Conservation (phyloP, 2,329 filamentous ascomycete genomes). For the Calonectria multiphialidica region DNA sequence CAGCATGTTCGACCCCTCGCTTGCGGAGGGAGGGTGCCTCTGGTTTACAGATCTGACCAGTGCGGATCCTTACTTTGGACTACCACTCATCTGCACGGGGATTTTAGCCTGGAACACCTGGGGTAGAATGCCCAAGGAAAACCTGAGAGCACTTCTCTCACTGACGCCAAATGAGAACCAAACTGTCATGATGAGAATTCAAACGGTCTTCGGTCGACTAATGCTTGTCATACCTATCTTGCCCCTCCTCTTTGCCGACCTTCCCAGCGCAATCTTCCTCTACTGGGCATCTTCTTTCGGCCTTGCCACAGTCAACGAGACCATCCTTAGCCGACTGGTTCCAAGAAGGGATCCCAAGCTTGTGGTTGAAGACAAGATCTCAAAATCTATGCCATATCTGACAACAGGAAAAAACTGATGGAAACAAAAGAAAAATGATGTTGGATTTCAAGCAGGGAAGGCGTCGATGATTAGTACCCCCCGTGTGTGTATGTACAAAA, state of each 20-base stretch:
- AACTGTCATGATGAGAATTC: constrained; percentile 36
- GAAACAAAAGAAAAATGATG: constrained; percentile 28
- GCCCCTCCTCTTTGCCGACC: constrained; percentile 49
- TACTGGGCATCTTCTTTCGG: constrained; percentile 55
- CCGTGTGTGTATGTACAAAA: constrained; percentile 38
- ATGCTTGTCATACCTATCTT: constrained; percentile 50
- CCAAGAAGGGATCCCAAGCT: constrained; percentile 33
- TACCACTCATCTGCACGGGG: constrained; percentile 55
- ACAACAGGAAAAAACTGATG: constrained; percentile 18
- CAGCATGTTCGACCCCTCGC: constrained; percentile 50
- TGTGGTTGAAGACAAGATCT: constrained; percentile 20
- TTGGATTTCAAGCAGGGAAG: constrained; percentile 21
- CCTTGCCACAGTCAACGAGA: constrained; percentile 49
- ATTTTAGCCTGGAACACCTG: constrained; percentile 46
- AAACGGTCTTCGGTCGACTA: constrained; percentile 45
- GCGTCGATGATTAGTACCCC: constrained; percentile 29
- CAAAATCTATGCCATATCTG: constrained; percentile 37
- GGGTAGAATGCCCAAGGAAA: constrained; percentile 44
- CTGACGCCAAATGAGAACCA: constrained; percentile 26
- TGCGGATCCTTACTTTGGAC: constrained; percentile 62
- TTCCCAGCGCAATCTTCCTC: constrained; percentile 55
- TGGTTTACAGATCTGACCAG: constrained; percentile 68
- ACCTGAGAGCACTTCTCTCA: constrained; percentile 43
- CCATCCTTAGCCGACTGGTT: constrained; percentile 42
- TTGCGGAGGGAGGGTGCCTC: constrained; percentile 64